Evolutionary conservation across 371 early-diverging fungal genomes (phyloP), one percentile per base, ranked within the genome.

Genomic region (Chytridium lagenaria): DNA sequence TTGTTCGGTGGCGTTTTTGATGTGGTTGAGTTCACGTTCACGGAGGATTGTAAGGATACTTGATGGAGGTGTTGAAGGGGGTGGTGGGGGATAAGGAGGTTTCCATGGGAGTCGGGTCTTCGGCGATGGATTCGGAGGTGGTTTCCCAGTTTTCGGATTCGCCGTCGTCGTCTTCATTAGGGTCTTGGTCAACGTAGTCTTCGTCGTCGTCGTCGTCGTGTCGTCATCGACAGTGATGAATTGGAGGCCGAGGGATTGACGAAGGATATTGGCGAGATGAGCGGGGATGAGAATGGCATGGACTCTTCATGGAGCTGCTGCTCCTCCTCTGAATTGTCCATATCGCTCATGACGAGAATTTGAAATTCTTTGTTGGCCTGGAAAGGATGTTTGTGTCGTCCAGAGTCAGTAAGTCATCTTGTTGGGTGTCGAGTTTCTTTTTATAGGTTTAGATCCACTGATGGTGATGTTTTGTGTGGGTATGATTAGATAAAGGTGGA

Each of bases 141-240:
- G 59, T 61, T 59, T 33, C 59, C 30, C 15, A 49, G n/a, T 30
- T 51, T 10, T 26, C 57, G 30, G 28, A 63, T 36, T 39, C 39
- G 26, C 5, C 34, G 67, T 33, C 51, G 64, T 68, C 70, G 73
- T 78, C 79, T 74, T 73, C 71, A 44, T 71, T 50, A 76, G 66
- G 76, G 71, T 75, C 83, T 70, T 73, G 34, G 73, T 71, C 72
- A 52, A 74, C 72, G 28, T 72, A 69, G 12, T 70, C 67, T 33
- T 69, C 69, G 31, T 65, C 55, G 3, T 68, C 68, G 1, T 74
- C 75, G 15, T 38, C 30, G 52, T 63, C 28, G 72, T 39, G 40
- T n/a, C n/a, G n/a, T 44, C 44, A 59, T 76, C 39, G 44, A 66
- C 22, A 37, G 55, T 12, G 12, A 7, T 7, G 5, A 10, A 26